phyloP scores from a whole-genome alignment of 169 alveolate species.

The Theileria orientalis region DNA sequence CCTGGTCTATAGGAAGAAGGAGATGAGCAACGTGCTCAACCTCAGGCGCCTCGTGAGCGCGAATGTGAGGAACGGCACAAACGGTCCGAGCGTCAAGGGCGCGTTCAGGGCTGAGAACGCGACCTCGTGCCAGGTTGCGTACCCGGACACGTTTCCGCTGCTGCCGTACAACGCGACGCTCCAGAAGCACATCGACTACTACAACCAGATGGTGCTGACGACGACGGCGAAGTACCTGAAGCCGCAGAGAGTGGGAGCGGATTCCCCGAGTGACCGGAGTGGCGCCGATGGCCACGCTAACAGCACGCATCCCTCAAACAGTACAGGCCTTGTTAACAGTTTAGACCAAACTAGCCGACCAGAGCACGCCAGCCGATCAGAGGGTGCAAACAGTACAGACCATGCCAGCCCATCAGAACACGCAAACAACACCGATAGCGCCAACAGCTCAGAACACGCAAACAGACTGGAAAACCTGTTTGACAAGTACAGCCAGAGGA shows the following conservation, averaged over 20 bases:
- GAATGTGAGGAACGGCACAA: conserved; percentile 31
- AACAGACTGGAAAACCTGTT: background rate
- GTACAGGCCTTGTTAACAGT: too few relatives aligned
- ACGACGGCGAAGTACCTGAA: conserved; percentile 30
- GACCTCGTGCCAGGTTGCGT: conserved; percentile 6
- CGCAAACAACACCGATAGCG: too few relatives aligned
- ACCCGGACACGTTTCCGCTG: conserved; percentile 61
- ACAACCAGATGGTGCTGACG: conserved; percentile 21
- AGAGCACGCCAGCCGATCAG: background rate
- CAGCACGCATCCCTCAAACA: too few relatives aligned
- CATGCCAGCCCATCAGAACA: too few relatives aligned
- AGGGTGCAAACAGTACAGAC: background rate
- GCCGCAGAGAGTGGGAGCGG: background rate
- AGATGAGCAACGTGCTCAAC: conserved; percentile 34
- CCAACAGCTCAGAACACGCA: background rate
- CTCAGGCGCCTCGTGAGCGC: conserved; percentile 36
- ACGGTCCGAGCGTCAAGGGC: background rate
- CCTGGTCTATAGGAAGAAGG: conserved; percentile 30
- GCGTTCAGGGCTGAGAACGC: background rate
- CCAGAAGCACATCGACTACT: conserved; percentile 15
- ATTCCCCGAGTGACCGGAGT: too few relatives aligned
- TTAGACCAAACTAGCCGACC: too few relatives aligned
- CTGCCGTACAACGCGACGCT: conserved; percentile 17
- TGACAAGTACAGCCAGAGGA: background rate
- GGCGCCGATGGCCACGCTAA: too few relatives aligned